A percentile compares a stretch with the other conserved stretches of the same genome.
phyloP scores from a whole-genome alignment of 768 basidiomycete genomes.

The Tylopilus sp. region DNA sequence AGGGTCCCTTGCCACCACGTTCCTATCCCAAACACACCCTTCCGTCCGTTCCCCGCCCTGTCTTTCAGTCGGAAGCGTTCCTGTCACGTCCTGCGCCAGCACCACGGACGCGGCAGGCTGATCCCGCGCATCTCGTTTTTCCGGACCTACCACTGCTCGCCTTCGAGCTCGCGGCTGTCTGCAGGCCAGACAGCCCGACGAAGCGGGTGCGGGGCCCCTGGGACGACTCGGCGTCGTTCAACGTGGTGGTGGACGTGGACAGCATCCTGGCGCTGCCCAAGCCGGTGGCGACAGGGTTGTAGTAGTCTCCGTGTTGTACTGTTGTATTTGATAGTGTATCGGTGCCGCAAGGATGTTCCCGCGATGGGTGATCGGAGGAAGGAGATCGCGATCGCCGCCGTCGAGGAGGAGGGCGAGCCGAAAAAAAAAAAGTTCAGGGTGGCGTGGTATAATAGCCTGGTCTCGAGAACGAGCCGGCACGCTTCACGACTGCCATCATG shows the following conservation, averaged over 20 bases:
- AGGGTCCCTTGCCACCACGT: conserved; percentile 62
- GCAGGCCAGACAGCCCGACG: conserved; percentile 14
- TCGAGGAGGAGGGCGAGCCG: no score
- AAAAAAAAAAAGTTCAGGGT: conserved; percentile 18
- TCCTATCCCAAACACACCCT: conserved; percentile 60
- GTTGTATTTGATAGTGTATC: background rate
- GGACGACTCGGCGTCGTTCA: conserved; percentile 51
- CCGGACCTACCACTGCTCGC: conserved; percentile 26
- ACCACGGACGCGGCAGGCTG: conserved; percentile 13
- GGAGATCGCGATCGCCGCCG: conserved; percentile 13
- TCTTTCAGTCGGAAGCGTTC: conserved; percentile 36
- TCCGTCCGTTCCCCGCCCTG: conserved; percentile 62
- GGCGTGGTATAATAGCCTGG: conserved; percentile 27
- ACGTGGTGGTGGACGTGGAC: conserved; percentile 44
- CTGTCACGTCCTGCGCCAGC: conserved; percentile 21
- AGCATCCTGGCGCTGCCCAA: conserved; percentile 43
- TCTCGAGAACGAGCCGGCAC: no score
- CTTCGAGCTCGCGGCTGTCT: conserved; percentile 16
- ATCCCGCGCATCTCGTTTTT: conserved; percentile 5
- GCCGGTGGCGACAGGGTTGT: conserved; percentile 37
- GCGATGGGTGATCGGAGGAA: no score
- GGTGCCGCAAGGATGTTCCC: background rate
- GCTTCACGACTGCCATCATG: conserved; percentile 61
- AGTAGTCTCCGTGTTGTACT: conserved; percentile 2
- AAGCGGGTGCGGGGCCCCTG: conserved; percentile 48